A percentile compares a stretch with the other conserved stretches of the same genome.
These are phyloP conservation scores for Hypocreales sp. DNA, from an alignment of 2,329 filamentous ascomycete species.

Conservation along the genomic window DNA sequence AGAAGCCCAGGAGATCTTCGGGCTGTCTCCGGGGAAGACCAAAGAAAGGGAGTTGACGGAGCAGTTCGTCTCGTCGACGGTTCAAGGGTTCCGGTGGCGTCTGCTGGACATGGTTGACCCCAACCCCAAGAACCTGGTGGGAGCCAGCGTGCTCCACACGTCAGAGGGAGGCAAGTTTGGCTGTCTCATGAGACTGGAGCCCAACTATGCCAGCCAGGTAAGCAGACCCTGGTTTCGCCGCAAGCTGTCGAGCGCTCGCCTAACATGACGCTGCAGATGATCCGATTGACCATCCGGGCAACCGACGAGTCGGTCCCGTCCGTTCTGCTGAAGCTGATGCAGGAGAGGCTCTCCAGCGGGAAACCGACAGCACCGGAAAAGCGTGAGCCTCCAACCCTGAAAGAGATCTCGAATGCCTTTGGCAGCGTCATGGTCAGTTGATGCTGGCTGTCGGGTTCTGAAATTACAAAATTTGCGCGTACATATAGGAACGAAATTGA, in stretches of 20 bases:
- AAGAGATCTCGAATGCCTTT: slow-evolving; percentile 40
- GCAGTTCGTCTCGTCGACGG: slow-evolving; percentile 52
- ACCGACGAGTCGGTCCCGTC: slow-evolving; percentile 82
- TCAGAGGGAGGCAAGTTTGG: slow-evolving; percentile 80
- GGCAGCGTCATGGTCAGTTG: slow-evolving; percentile 37
- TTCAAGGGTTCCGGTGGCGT: slow-evolving; percentile 83
- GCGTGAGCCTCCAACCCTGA: slow-evolving; percentile 23
- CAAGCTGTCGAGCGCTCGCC: too few relatives aligned
- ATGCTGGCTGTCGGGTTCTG: too few relatives aligned
- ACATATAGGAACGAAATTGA: too few relatives aligned
- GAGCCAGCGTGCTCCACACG: slow-evolving; percentile 73
- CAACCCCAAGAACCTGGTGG: slow-evolving; percentile 86
- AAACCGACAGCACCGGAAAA: slow-evolving; percentile 23
- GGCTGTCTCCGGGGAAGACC: slow-evolving; percentile 34
- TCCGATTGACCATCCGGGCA: slow-evolving; percentile 81
- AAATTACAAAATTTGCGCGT: too few relatives aligned
- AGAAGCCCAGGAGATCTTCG: slow-evolving; percentile 80
- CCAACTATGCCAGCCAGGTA: slow-evolving; percentile 85
- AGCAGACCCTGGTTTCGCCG: slow-evolving; percentile 20
- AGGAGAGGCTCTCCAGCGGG: slow-evolving; percentile 55
- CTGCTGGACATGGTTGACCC: slow-evolving; percentile 76
- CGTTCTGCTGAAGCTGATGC: slow-evolving; percentile 72
- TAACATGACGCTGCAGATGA: slow-evolving; percentile 52
- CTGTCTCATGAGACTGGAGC: slow-evolving; percentile 83
- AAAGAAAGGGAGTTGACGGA: slow-evolving; percentile 48